Base-by-base conservation (phyloP, 768 basidiomycete species). In the Xerocomus potaroensis region DNA sequence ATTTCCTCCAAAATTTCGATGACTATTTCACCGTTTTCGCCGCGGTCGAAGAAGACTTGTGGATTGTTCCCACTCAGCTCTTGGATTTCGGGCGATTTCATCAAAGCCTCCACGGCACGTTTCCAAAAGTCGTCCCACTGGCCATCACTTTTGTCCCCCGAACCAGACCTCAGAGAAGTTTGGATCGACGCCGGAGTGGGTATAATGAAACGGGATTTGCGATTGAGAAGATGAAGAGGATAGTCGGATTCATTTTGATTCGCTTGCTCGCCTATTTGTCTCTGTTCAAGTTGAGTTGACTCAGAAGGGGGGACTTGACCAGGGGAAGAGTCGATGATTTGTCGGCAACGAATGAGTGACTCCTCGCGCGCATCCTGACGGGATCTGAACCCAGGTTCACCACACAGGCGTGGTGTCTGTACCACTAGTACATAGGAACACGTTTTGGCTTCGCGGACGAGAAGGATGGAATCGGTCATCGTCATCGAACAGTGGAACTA, bases 401-500 rank as follows among this genome's bases (percentile, higher is more conserved):
- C 81, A 61, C 96, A 98, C 16, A 99, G 75, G 45, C 92, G 87
- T 27, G 96, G 94, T 0, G 95, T 96, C 64, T 97, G 88, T 48
- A 98, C 83, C 54, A 97, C 86, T 41, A 98, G 75, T 36, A 96
- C 83, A 64, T 99, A 98, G 53, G 87, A 83, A 69, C 96, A 99
- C 31, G 89, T 94, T 63, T 87, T 87, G 29, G 91, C 78, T 73
- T 96, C 93, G 64, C 94, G 93, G 61, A 97, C 83, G 61, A 93
- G 86, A 44, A 89, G 76, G 57, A 97, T 90, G 29, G 79, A 81
- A 70, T 97, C 93, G 33, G 88, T 81, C 73, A 88, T 91, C 43
- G 88, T 87, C 89, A 91, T 91, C 51, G 91, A 91, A 67, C 93
- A 97, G 68, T 97, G 93, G 64, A 92, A 94, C 89, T 94, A 63